phyloP scores from a whole-genome alignment of 1,139 yeast genomes.

The Pichia cactophila region DNA sequence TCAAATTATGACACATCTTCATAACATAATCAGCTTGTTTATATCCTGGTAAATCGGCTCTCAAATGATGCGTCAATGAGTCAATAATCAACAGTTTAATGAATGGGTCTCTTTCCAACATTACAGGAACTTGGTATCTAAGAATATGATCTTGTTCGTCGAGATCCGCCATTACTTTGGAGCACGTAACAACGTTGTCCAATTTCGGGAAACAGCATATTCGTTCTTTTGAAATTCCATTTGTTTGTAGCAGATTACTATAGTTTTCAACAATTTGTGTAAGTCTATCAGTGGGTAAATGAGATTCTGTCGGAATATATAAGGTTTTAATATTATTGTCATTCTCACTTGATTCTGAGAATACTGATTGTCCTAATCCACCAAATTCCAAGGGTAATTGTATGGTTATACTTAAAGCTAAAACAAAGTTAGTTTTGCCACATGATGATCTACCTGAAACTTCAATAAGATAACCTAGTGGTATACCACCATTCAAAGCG shows the following conservation, averaged over 20 bases:
- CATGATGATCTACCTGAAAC: slow-evolving; percentile 77
- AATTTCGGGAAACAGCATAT: slow-evolving; percentile 31
- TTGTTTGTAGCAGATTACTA: slow-evolving; percentile 28
- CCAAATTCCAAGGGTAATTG: slow-evolving; percentile 41
- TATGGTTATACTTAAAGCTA: slow-evolving; percentile 54
- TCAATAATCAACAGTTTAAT: slow-evolving; percentile 61
- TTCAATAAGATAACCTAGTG: slow-evolving; percentile 63
- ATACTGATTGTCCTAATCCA: slow-evolving; percentile 35
- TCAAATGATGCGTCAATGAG: slow-evolving; percentile 77
- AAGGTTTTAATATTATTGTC: slow-evolving; percentile 35
- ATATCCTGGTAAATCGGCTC: slow-evolving; percentile 50
- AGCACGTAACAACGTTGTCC: slow-evolving; percentile 50
- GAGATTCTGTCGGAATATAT: slow-evolving; percentile 71
- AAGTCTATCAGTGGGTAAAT: slow-evolving; percentile 58
- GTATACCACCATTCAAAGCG: slow-evolving; percentile 52
- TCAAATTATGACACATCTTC: slow-evolving; percentile 41
- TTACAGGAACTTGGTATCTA: slow-evolving; percentile 59
- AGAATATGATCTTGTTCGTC: slow-evolving; percentile 71
- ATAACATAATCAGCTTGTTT: slow-evolving; percentile 38
- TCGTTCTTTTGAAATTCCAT: slow-evolving; percentile 21
- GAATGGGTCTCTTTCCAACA: slow-evolving; percentile 35
- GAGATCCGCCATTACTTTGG: slow-evolving; percentile 48
- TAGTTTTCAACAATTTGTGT: slow-evolving; percentile 27
- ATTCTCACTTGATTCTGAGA: slow-evolving; percentile 3
- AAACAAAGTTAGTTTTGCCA: slow-evolving; percentile 73